These are phyloP conservation scores for Solanum bukasovii DNA, from an alignment of 257 asterid species.

Conservation along the genomic window DNA sequence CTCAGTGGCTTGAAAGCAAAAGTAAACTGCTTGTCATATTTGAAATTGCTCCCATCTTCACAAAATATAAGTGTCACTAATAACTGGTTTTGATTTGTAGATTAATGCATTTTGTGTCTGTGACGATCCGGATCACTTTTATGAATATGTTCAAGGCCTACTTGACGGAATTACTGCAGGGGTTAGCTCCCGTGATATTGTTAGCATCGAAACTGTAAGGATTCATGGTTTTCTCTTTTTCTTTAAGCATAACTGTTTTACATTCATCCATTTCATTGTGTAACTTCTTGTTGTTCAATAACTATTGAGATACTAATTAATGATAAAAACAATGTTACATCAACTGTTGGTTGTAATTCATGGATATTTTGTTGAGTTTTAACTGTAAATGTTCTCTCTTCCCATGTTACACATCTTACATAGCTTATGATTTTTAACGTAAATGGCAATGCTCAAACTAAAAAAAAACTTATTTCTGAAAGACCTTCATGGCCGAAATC, in stretches of 20 bases:
- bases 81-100: slow-evolving; percentile 31
- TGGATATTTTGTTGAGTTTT: too few relatives aligned
- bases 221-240: neutral
- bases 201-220: slow-evolving; percentile 65
- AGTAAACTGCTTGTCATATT: slow-evolving; percentile 23
- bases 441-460: too few relatives aligned
- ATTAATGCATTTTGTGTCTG: slow-evolving; percentile 79
- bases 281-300: neutral
- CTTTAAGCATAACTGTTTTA: neutral
- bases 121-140: slow-evolving; percentile 86
- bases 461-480: too few relatives aligned
- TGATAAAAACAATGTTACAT: neutral
- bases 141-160: slow-evolving; percentile 55
- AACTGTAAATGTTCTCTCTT: too few relatives aligned
- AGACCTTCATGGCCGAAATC: too few relatives aligned
- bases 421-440: too few relatives aligned
- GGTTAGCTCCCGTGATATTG: slow-evolving; percentile 67
- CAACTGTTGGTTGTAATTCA: neutral
- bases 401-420: too few relatives aligned
- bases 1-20: slow-evolving; percentile 69
- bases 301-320: neutral
- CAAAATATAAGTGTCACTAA: neutral
- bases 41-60: neutral
- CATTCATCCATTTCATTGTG: neutral
- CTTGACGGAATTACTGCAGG: slow-evolving; percentile 79